Base-by-base conservation (phyloP, 2,329 filamentous ascomycete species). In the Pestalotiopsis sp. region DNA sequence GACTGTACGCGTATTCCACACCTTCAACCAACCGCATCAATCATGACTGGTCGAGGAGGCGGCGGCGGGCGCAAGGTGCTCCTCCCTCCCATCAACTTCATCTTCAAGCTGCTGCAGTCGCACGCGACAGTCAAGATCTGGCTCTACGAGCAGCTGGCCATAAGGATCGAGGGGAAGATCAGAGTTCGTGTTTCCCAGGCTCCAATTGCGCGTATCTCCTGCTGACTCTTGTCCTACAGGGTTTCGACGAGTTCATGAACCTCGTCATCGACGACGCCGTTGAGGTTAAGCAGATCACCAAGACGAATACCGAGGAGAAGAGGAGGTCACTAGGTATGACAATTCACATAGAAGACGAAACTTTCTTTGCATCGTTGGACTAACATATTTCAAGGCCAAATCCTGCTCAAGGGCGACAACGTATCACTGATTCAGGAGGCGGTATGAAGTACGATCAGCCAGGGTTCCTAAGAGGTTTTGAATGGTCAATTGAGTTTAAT, bases 211-310 rank as follows among this genome's bases (percentile, higher is more conserved):
- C 38, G 31, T 20, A 56, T 23, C 31, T 14, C 23, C 27, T 12
- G 27, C 13, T 65, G 58, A 27, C 23, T 60, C 31, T 40, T 59
- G 68, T 36, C 67, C 68, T 45, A 1, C 71, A 97, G 94, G 95
- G 96, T 14, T 99, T 99, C 74, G 96, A 99, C 80, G 96, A 99
- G 82, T 99, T 98, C 84, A 98, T 99, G 95, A 99, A 99, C 84
- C 86, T 99, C 64, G 96, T 98, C 52, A 89, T 97, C 73, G 96
- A 99, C 78, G 94, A 99, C 75, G 96, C 96, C 38, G 90, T 98
- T 68, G 95, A 98, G 83, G 94, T 99, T 59, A 93, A 91, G 80
- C 89, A 94, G 78, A 86, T 93, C 67, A 94, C 92, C 71, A 97
- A 97, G 85, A 90, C 89, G 17, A 91, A 93, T 74, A 80, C 86